Conservation (phyloP, 306 rosid genomes). For the Prunus padus region DNA sequence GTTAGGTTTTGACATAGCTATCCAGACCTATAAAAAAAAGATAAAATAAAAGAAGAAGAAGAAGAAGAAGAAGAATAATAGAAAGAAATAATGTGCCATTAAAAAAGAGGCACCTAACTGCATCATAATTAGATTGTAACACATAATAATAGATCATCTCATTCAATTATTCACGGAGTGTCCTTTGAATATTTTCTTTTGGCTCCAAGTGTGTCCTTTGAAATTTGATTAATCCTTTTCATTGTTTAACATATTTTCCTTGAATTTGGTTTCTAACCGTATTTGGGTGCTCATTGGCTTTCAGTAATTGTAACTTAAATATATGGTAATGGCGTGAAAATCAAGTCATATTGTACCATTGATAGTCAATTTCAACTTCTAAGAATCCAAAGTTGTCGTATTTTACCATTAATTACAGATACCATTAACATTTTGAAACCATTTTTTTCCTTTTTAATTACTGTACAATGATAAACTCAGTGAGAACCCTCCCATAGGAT, state of each 20-base stretch:
- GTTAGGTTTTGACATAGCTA: not conserved
- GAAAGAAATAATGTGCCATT: not conserved
- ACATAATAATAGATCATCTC: not conserved
- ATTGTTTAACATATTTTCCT: not conserved
- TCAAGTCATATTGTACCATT: not conserved
- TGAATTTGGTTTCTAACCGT: not conserved
- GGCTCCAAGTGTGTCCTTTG: not conserved
- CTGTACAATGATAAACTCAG: not conserved
- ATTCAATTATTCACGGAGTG: not conserved
- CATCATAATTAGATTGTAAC: not conserved
- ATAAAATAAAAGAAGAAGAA: no score
- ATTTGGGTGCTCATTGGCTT: not conserved
- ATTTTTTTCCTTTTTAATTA: not conserved
- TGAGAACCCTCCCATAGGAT: constrained; percentile 23
- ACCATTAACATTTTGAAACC: not conserved
- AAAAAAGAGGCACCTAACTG: not conserved
- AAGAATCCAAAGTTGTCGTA: not conserved
- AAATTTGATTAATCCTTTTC: not conserved
- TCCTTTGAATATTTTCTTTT: not conserved
- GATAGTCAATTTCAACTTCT: not conserved
- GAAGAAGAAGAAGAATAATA: not conserved
- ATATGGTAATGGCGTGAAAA: not conserved
- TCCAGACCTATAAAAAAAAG: no score
- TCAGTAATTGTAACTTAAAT: not conserved
- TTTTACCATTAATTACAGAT: not conserved